Percentiles rank a stretch among this genome's conserved stretches.
phyloP scores from a whole-genome alignment of 345 rosid genomes.

The Lepidium didymum region DNA sequence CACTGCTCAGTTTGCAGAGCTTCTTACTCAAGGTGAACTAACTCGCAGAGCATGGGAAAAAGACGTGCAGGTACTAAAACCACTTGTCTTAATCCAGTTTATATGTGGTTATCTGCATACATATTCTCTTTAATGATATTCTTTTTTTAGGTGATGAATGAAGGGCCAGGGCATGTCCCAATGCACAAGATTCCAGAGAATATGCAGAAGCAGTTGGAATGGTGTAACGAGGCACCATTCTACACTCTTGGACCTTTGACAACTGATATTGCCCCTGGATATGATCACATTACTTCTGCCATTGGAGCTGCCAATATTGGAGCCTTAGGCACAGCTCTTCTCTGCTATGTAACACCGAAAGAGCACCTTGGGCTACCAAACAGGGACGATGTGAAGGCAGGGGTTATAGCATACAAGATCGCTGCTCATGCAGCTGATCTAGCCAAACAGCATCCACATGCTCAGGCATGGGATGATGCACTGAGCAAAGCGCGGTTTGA shows the following conservation, averaged over 20 bases:
- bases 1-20: slow-evolving; percentile 98
- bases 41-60: slow-evolving; percentile 98
- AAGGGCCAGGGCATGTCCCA: slow-evolving; percentile 96
- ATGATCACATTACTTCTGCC: slow-evolving; percentile 97
- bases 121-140: not conserved
- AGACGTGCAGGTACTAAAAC: slow-evolving; percentile 76
- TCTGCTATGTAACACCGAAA: slow-evolving; percentile 96
- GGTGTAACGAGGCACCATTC: slow-evolving; percentile 99
- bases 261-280: slow-evolving; percentile 95
- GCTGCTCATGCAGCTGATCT: slow-evolving; percentile 99
- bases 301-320: slow-evolving; percentile 99
- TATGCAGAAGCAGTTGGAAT: slow-evolving; percentile 95
- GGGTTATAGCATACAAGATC: slow-evolving; percentile 95
- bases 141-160: slow-evolving; percentile 82
- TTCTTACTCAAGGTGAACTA: slow-evolving; percentile 94
- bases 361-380: slow-evolving; percentile 99
- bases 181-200: slow-evolving; percentile 99
- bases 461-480: slow-evolving; percentile 98
- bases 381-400: slow-evolving; percentile 94
- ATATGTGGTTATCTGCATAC: not conserved
- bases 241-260: slow-evolving; percentile 97
- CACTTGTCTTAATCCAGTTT: not conserved
- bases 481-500: slow-evolving; percentile 94
- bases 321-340: slow-evolving; percentile 98
- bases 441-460: slow-evolving; percentile 91